Evolutionary conservation across 73 alveolate species (phyloP), one percentile per base, ranked within the genome.

Genomic region (Paramecium biaurelia): DNA sequence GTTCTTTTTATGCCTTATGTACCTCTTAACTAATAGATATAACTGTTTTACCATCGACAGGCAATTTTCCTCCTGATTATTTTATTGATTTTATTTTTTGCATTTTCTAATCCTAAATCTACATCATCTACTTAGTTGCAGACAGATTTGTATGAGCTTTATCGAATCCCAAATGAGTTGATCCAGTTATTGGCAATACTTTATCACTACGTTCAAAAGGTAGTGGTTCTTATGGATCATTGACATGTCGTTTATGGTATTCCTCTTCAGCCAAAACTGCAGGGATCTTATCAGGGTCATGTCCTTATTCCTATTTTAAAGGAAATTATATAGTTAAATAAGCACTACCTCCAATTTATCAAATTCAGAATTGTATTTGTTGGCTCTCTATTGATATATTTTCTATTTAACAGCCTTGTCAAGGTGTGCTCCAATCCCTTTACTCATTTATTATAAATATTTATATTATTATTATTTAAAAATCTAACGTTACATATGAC

Each of bases 121-220:
- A 70, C 85, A 70, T 70, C 94, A 89, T 89, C 56, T 89, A 72
- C 70, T 89, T 89, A 0, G 94, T 28, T 8, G 94, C 20, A 26
- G 94, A 89, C 76, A 30, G 57, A 70, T 37, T 70, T 43, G 85
- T 89, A 70, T 89, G 94, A 21, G 94, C 94, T 49, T 89, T 47
- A 70, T 89, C 94, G 26, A 89, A 89, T 70, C 94, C 94, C 9
- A 89, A 24, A 89, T 89, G 92, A 42, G 94, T 89, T 4, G 94
- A 58, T 5, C 94, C 94, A 35, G 70, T 89, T 30, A 89, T 82
- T 20, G 92, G 85, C 30, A 89, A 70, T 8, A 89, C 94, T 72
- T 70, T 89, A 70, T 89, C 70, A 23, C 76, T 70, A 23, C 87
- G 67, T 30, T 89, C 94, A 89, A 89, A 89, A 41, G 94, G 94